A percentile compares a stretch with the other conserved stretches of the same genome.
Evolutionary conservation across 352 stramenopile genomes (phyloP).

Genomic region (Phytophthora ramorum): DNA sequence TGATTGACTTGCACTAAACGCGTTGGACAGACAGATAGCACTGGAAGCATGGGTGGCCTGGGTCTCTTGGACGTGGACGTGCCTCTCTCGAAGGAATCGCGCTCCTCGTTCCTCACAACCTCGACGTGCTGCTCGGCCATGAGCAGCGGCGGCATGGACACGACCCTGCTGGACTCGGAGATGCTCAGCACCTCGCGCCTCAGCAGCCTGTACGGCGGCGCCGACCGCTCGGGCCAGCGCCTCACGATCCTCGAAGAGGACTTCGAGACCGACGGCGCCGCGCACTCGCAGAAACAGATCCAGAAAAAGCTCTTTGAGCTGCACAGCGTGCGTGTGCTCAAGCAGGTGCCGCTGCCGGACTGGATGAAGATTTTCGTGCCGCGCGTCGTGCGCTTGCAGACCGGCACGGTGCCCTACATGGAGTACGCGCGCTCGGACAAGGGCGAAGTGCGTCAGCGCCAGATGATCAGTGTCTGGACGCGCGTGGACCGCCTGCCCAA

Average conservation of each 20-base stretch:
- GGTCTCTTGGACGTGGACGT: constrained; percentile 21
- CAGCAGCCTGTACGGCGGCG: constrained; percentile 44
- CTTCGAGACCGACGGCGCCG: constrained; percentile 27
- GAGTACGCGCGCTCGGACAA: constrained; percentile 67
- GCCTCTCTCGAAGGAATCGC: constrained; percentile 39
- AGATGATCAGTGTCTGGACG: constrained; percentile 67
- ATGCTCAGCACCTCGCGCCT: constrained; percentile 40
- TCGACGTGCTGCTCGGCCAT: constrained; percentile 56
- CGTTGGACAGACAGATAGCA: constrained; percentile 15
- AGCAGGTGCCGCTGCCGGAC: constrained; percentile 69
- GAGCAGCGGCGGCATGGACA: constrained; percentile 41
- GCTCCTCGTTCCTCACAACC: constrained; percentile 57
- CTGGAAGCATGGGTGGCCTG: constrained; percentile 20
- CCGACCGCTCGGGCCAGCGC: constrained; percentile 22
- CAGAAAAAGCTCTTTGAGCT: constrained; percentile 62
- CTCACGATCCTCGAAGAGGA: constrained; percentile 46
- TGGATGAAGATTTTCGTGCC: constrained; percentile 86
- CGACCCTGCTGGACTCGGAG: constrained; percentile 46
- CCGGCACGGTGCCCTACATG: constrained; percentile 65
- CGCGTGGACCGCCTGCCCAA: constrained; percentile 66
- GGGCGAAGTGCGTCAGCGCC: constrained; percentile 64
- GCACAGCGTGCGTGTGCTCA: constrained; percentile 59
- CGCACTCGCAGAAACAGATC: constrained; percentile 49
- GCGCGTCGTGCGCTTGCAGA: constrained; percentile 66
- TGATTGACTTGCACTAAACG: background rate